Evolutionary conservation across 2,329 filamentous ascomycete species (phyloP), one percentile per base, ranked within the genome.

Genomic region (Xylaria sp.): DNA sequence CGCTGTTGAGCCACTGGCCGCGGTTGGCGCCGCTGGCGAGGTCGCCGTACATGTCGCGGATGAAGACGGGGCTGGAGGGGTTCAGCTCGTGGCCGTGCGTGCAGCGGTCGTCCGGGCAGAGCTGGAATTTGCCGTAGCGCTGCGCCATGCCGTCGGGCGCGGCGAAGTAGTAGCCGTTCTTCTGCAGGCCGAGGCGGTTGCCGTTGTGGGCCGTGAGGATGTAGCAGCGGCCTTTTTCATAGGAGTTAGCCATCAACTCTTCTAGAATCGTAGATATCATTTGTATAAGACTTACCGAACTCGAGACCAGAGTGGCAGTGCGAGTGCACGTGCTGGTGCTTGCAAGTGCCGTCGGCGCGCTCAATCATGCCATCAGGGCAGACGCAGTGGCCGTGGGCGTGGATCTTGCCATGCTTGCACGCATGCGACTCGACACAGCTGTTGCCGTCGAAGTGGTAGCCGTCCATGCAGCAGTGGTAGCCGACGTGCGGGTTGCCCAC

Each of bases 41-140:
- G 34, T 62, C 60, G 10, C 60, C 60, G 35, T 60, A 60, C 13
- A 54, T 60, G 10, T 62, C 60, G 48, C 54, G 54, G 55, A 62
- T 60, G 18, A 23, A 62, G 47, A 62, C n/a, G 6, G 52, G 51
- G 11, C 35, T 52, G n/a, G 51, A 55, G 18, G 60, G 60, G 35
- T 62, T 55, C n/a, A 62, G 11, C 6, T 39, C 10, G 9, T 55
- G 30, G 1, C 54, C 58, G 4, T 58, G 8, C 2, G 42, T 35
- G 30, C 60, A 62, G n/a, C 59, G 47, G 9, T 62, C 58, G 30
- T 62, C 60, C 1, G 57, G 30, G 30, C 60, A 62, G 44, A 62
- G 35, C 35, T 62, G 57, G 16, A 62, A 62, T 30, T 60, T 62
- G 39, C 58, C 60, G 46, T 62, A 62, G 19, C 60, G 58, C 42